Conservation (phyloP, 768 basidiomycete species). For the Lentinula detonsa region DNA sequence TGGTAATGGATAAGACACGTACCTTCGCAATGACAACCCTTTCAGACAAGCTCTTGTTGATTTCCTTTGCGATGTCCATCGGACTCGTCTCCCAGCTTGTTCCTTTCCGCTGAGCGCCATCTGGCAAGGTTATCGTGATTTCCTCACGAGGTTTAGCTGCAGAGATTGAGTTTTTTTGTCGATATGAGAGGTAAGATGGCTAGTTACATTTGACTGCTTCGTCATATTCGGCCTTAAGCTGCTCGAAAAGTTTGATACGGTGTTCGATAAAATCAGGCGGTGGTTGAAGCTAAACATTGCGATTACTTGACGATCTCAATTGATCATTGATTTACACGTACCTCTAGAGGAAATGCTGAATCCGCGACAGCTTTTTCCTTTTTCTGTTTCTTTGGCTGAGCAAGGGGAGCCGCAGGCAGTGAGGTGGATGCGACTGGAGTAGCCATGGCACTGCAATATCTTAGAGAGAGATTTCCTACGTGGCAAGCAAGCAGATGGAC, state of each 20-base stretch:
- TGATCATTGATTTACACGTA: slow-evolving; percentile 19
- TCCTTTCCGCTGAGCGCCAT: slow-evolving; percentile 79
- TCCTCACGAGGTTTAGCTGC: slow-evolving; percentile 76
- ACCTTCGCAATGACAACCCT: slow-evolving; percentile 92
- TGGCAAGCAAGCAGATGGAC: background rate
- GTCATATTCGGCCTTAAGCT: slow-evolving; percentile 80
- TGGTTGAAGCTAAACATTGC: slow-evolving; percentile 59
- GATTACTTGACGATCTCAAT: slow-evolving; percentile 9
- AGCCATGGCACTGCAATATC: slow-evolving; percentile 3
- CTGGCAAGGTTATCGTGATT: slow-evolving; percentile 78
- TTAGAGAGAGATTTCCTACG: background rate
- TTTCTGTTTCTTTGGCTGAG: slow-evolving; percentile 2
- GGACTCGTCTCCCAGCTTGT: slow-evolving; percentile 95
- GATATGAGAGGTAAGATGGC: background rate
- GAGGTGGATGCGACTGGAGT: slow-evolving; percentile 5
- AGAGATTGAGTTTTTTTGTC: slow-evolving; percentile 1
- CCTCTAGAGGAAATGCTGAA: slow-evolving; percentile 61
- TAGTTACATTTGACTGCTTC: slow-evolving; percentile 66
- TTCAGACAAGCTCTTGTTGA: slow-evolving; percentile 85
- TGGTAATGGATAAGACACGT: background rate
- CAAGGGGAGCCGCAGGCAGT: background rate
- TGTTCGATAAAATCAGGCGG: slow-evolving; percentile 83
- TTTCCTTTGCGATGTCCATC: slow-evolving; percentile 81
- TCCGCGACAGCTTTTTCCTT: background rate
- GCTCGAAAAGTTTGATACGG: slow-evolving; percentile 85